Conservation (phyloP, 495 filamentous ascomycete genomes). For the Penicilliopsis zonata region DNA sequence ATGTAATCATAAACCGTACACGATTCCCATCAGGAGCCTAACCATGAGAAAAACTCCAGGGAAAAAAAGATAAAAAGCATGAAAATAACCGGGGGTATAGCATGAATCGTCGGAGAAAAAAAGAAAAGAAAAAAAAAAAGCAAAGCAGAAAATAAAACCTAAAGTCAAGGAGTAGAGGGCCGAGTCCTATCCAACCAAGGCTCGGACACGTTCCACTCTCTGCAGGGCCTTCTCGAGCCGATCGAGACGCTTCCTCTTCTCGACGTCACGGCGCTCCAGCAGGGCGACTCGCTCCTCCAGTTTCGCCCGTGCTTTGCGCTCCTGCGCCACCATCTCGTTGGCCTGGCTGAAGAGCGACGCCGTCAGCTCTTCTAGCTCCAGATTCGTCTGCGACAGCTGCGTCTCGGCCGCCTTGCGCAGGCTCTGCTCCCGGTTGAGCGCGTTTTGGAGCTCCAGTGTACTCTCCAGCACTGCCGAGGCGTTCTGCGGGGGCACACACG, state of each 20-base stretch:
- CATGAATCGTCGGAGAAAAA: background rate
- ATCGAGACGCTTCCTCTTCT: slow-evolving; percentile 61
- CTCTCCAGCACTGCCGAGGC: slow-evolving; percentile 11
- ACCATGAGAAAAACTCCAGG: too few relatives aligned
- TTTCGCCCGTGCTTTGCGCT: slow-evolving; percentile 66
- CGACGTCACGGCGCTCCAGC: slow-evolving; percentile 56
- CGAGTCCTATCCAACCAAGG: slow-evolving; percentile 43
- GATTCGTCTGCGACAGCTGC: slow-evolving; percentile 54
- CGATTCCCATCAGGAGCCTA: too few relatives aligned
- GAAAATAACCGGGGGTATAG: too few relatives aligned
- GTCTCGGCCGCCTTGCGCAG: slow-evolving; percentile 66
- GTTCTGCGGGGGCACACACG: slow-evolving; percentile 8
- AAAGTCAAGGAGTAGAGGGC: background rate
- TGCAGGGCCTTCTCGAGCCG: slow-evolving; percentile 67
- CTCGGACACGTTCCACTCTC: slow-evolving; percentile 61
- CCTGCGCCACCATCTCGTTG: slow-evolving; percentile 93
- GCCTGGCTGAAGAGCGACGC: slow-evolving; percentile 82
- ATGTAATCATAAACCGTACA: too few relatives aligned
- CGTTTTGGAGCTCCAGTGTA: slow-evolving; percentile 52
- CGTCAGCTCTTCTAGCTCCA: slow-evolving; percentile 82
- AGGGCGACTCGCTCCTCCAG: slow-evolving; percentile 65
- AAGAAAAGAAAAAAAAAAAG: background rate
- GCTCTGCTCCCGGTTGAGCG: slow-evolving; percentile 55
- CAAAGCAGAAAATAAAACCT: slow-evolving; percentile 4
- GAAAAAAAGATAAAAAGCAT: too few relatives aligned